Percentiles rank a stretch among this genome's conserved stretches.
phyloP scores from a whole-genome alignment of 148 eudicot genomes.

The Fagopyrum esculentum region DNA sequence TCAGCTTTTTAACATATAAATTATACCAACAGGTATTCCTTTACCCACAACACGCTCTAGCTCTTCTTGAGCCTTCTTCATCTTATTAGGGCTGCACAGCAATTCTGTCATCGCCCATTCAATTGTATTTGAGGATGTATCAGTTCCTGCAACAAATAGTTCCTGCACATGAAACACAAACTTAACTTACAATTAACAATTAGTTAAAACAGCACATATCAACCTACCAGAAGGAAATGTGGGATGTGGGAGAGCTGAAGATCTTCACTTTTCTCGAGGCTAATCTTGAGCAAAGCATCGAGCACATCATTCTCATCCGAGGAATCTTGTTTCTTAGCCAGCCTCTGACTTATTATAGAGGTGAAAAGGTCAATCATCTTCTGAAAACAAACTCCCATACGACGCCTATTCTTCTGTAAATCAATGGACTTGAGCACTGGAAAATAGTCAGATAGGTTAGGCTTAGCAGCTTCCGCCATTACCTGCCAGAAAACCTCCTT shows the following conservation, averaged over 20 bases:
- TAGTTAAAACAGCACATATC: background rate
- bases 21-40: too few species aligned
- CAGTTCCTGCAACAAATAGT: background rate
- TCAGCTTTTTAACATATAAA: too few species aligned
- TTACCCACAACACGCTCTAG: constrained; percentile 21
- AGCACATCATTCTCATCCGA: background rate
- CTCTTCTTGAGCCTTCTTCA: constrained; percentile 21
- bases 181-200: background rate
- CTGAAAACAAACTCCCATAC: background rate
- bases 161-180: background rate
- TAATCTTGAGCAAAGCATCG: constrained; percentile 10
- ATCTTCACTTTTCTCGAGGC: constrained; percentile 2
- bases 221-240: background rate
- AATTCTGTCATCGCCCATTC: constrained; percentile 47
- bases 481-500: constrained; percentile 12
- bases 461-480: constrained; percentile 11
- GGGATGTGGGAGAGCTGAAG: background rate
- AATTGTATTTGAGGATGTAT: constrained; percentile 26
- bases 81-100: constrained; percentile 12
- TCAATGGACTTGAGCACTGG: background rate
- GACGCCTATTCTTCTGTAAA: constrained; percentile 5
- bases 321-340: background rate
- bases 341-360: background rate
- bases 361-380: background rate
- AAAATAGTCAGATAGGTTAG: constrained; percentile 11